These are phyloP conservation scores for Chloris gayana DNA, from an alignment of 176 grass and related monocot species.

Conservation along the genomic window DNA sequence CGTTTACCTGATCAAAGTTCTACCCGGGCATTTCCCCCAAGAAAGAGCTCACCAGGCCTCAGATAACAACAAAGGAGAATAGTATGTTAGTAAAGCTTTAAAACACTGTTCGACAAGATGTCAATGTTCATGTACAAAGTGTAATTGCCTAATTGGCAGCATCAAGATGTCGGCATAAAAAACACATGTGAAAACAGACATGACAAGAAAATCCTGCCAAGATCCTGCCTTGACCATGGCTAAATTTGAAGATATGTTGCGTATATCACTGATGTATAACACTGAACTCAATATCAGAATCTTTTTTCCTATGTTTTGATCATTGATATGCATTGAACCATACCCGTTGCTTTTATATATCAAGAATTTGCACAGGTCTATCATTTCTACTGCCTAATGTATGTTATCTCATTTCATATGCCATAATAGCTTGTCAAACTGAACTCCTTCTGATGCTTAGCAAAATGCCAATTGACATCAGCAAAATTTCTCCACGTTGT, in stretches of 20 bases:
- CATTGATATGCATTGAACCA: neutral
- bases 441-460: neutral
- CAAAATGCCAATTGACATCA: constrained; percentile 34
- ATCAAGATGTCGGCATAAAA: neutral
- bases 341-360: neutral
- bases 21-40: neutral
- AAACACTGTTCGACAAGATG: constrained; percentile 11
- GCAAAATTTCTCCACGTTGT: constrained; percentile 40
- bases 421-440: constrained; percentile 9
- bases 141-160: neutral
- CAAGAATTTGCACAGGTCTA: neutral
- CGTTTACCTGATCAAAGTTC: neutral
- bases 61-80: neutral
- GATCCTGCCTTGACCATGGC: neutral
- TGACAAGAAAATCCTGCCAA: neutral
- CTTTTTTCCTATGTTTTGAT: neutral
- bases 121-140: neutral
- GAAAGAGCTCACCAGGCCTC: neutral
- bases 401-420: neutral
- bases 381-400: constrained; percentile 3
- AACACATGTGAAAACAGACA: neutral
- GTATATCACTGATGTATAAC: neutral
- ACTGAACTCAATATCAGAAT: neutral
- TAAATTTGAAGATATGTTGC: neutral
- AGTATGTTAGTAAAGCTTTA: neutral